Percentiles rank a stretch among this genome's conserved stretches.
Evolutionary conservation across 2,329 filamentous ascomycete species (phyloP).

Genomic region (Cryphonectria nitschkei): DNA sequence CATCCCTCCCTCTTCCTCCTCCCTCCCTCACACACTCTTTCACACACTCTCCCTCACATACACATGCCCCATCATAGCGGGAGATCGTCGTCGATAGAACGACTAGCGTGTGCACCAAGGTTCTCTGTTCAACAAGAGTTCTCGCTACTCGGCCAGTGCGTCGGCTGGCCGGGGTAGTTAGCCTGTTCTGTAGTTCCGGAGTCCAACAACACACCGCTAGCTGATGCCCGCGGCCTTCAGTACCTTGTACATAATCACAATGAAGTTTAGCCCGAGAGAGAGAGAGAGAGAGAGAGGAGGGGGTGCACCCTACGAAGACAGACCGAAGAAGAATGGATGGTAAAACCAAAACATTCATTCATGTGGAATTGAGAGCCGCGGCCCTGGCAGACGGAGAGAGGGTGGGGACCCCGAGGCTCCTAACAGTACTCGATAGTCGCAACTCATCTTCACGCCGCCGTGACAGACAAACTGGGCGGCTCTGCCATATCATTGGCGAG

Average conservation of each 20-base stretch:
- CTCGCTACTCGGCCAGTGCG: no score
- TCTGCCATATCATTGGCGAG: slow-evolving; percentile 21
- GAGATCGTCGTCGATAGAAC: not conserved
- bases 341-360: no score
- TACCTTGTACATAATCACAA: not conserved
- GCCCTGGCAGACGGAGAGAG: not conserved
- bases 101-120: not conserved
- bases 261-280: not conserved
- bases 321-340: no score
- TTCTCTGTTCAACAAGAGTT: no score
- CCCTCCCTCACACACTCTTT: no score
- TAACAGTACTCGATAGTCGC: no score
- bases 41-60: no score
- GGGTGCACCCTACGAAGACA: not conserved
- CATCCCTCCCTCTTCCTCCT: no score
- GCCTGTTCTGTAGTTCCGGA: not conserved
- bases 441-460: not conserved
- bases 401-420: no score
- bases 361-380: not conserved
- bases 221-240: not conserved
- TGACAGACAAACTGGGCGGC: slow-evolving; percentile 12
- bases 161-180: no score
- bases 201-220: not conserved
- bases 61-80: not conserved
- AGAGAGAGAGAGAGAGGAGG: not conserved